phyloP scores from a whole-genome alignment of 2,329 filamentous ascomycete genomes.

The Aspergillus bombycis region DNA sequence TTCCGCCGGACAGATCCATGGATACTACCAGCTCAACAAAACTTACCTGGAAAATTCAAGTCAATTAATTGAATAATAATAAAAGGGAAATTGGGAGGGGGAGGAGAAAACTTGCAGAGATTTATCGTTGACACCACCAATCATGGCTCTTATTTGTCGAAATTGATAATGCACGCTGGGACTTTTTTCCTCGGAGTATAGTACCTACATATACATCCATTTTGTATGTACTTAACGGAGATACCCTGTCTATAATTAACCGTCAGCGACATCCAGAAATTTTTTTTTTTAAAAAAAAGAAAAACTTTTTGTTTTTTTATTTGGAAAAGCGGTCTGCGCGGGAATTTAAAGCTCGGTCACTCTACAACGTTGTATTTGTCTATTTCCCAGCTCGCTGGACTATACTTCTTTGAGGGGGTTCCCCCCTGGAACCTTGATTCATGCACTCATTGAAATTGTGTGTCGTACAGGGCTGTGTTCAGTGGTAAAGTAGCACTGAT shows the following conservation, averaged over 20 bases:
- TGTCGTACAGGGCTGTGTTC: constrained; percentile 2
- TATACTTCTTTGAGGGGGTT: not conserved
- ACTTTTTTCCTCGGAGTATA: constrained; percentile 3
- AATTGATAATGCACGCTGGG: constrained; percentile 12
- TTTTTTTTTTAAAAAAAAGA: no score
- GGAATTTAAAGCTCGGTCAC: constrained; percentile 12
- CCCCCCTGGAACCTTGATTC: not conserved
- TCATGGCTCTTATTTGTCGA: not conserved
- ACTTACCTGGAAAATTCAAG: not conserved
- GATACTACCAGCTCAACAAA: not conserved
- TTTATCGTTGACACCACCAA: constrained; percentile 4
- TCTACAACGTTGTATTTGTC: not conserved
- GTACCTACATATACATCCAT: not conserved
- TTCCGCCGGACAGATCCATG: not conserved
- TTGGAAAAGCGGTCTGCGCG: constrained; percentile 26
- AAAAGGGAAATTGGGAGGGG: not conserved
- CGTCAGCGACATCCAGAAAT: not conserved
- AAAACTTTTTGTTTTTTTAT: not conserved
- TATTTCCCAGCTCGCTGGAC: not conserved
- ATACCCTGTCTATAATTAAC: constrained; percentile 12
- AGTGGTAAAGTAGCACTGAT: not conserved
- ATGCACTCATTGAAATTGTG: not conserved
- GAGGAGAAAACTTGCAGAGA: not conserved
- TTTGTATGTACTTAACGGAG: not conserved
- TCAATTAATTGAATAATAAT: not conserved